These are phyloP conservation scores for Pulchroboletus neoregius DNA, from an alignment of 1,284 basidiomycete genomes.

Conservation along the genomic window DNA sequence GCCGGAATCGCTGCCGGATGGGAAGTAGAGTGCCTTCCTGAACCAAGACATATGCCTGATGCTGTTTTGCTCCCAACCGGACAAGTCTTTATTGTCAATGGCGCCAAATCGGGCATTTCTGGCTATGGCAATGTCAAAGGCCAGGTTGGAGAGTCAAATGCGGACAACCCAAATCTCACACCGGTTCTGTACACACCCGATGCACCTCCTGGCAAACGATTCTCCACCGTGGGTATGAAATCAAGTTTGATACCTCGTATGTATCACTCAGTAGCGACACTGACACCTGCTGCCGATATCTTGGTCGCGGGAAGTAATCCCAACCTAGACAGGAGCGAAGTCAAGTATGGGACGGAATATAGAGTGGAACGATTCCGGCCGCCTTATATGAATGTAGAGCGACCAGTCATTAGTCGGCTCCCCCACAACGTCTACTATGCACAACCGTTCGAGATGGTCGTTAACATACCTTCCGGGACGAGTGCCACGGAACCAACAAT, in stretches of 20 bases:
- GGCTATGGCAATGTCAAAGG: conserved; percentile 78
- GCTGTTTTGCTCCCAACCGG: conserved; percentile 82
- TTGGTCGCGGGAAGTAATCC: conserved; percentile 84
- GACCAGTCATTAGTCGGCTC: conserved; percentile 47
- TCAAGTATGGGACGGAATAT: conserved; percentile 73
- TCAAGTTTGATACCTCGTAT: conserved; percentile 71
- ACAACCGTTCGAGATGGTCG: conserved; percentile 38
- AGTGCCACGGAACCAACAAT: conserved; percentile 28
- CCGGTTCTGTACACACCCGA: conserved; percentile 73
- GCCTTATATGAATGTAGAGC: conserved; percentile 58
- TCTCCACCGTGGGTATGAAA: conserved; percentile 60
- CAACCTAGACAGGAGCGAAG: conserved; percentile 70
- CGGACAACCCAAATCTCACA: conserved; percentile 69
- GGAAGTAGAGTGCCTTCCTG: conserved; percentile 72
- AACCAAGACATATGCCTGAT: conserved; percentile 73
- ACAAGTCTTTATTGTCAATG: conserved; percentile 72
- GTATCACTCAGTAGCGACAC: conserved; percentile 78
- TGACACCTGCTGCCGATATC: conserved; percentile 65
- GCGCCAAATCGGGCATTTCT: conserved; percentile 69
- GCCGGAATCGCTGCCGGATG: conserved; percentile 68
- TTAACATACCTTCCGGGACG: conserved; percentile 35
- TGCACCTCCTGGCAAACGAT: conserved; percentile 58
- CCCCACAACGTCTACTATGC: conserved; percentile 48
- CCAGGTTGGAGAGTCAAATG: conserved; percentile 73
- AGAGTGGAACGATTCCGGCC: conserved; percentile 74